These are phyloP conservation scores for Leccinum incarnatum DNA, from an alignment of 768 basidiomycete species.

Conservation along the genomic window DNA sequence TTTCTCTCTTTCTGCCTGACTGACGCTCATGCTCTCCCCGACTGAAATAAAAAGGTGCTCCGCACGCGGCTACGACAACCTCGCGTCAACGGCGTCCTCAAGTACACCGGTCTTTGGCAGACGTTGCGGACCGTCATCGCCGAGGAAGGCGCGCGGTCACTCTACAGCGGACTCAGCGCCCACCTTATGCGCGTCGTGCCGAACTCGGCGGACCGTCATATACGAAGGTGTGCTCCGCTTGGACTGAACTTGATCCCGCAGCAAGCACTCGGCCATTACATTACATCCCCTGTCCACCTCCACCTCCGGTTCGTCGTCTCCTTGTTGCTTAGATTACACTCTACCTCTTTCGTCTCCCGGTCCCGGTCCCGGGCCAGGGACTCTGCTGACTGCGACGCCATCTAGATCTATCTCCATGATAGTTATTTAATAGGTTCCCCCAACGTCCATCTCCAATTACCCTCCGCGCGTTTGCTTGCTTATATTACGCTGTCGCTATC, in stretches of 20 bases:
- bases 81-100: conserved; percentile 67
- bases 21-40: not conserved
- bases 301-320: not conserved
- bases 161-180: conserved; percentile 92
- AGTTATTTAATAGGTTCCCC: conserved; percentile 12
- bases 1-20: not conserved
- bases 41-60: conserved; percentile 58
- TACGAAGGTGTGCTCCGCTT: conserved; percentile 83
- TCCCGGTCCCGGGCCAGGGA: not conserved
- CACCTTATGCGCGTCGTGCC: conserved; percentile 97
- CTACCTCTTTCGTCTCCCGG: no score
- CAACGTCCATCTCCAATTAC: not conserved
- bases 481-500: conserved; percentile 17
- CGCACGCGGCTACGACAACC: conserved; percentile 93
- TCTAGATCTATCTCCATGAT: conserved; percentile 18
- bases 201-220: conserved; percentile 83
- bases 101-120: conserved; percentile 84
- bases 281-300: not conserved
- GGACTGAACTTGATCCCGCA: conserved; percentile 24
- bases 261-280: not conserved
- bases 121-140: conserved; percentile 80
- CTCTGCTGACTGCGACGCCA: not conserved
- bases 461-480: conserved; percentile 10
- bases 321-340: not conserved
- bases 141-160: conserved; percentile 83